A percentile compares a stretch with the other conserved stretches of the same genome.
Conservation (phyloP, 768 basidiomycete species). For the Dictyophora rubrovolvata region DNA sequence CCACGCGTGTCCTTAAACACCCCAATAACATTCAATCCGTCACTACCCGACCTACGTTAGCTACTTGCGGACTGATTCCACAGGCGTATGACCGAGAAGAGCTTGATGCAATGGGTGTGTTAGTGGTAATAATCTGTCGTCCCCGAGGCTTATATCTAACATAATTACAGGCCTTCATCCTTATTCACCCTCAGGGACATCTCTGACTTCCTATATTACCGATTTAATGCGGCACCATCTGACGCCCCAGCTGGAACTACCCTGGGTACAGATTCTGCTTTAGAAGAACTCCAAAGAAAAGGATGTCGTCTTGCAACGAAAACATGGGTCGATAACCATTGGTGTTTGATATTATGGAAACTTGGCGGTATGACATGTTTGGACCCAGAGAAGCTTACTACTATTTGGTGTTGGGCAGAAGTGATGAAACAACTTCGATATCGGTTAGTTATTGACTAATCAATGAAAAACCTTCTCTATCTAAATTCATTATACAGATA, state of each 20-base stretch:
- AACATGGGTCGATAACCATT: slow-evolving; percentile 89
- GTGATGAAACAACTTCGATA: slow-evolving; percentile 78
- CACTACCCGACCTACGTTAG: slow-evolving; percentile 33
- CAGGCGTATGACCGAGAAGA: slow-evolving; percentile 34
- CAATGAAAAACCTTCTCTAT: not conserved
- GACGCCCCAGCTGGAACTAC: slow-evolving; percentile 3
- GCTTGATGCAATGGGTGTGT: slow-evolving; percentile 45
- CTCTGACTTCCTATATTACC: slow-evolving; percentile 12
- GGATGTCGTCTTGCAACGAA: slow-evolving; percentile 64
- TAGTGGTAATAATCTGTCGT: slow-evolving; percentile 14
- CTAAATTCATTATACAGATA: slow-evolving; percentile 43
- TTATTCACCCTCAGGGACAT: slow-evolving; percentile 5
- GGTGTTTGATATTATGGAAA: slow-evolving; percentile 89
- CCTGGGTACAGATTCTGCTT: slow-evolving; percentile 45
- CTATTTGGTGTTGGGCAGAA: slow-evolving; percentile 76
- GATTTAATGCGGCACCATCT: slow-evolving; percentile 10
- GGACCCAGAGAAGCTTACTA: slow-evolving; percentile 45
- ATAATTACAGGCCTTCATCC: slow-evolving; percentile 12
- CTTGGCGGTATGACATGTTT: slow-evolving; percentile 73
- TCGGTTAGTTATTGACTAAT: slow-evolving; percentile 39
- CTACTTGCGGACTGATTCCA: slow-evolving; percentile 41
- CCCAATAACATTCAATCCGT: not conserved
- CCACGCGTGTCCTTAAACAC: not conserved
- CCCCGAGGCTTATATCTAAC: not conserved
- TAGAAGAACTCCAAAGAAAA: slow-evolving; percentile 39